Evolutionary conservation across 2,329 filamentous ascomycete species (phyloP), one percentile per base, ranked within the genome.

Genomic region (Gyromitra esculenta): DNA sequence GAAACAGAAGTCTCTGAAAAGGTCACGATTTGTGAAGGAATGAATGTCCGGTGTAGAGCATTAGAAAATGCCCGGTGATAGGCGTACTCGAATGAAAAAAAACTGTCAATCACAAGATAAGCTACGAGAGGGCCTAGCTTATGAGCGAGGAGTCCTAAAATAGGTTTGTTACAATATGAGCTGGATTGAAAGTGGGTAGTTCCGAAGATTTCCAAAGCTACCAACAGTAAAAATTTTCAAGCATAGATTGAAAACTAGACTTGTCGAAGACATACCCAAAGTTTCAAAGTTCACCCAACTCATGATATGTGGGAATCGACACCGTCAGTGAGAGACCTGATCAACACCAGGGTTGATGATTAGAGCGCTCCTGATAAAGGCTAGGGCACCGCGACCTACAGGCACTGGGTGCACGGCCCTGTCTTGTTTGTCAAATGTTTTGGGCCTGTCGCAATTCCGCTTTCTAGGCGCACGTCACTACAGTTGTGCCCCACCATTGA

Each of bases 391-490:
- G 54, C 13, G 35, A 13, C 48, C 48, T 52, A 52, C 18, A 45
- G 41, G 43, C 56, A 45, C 11, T 18, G 45, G 9, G 45, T 5
- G 57, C 69, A 57, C 50, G 37, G 59, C 37, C 50, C 48, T 65
- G 50, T 48, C 48, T 59, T 43, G 15, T 18, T 45, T 25, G 15
- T 45, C 15, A 11, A 45, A n/a, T 31, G 5, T 25, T 8, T 18
- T 69, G 62, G 25, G 41, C 39, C 54, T 56, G 56, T 65, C 60
- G 72, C 50, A 70, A 68, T 64, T 50, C 72, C 56, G 31, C 54
- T 13, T 43, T 69, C 72, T 75, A 48, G 72, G 72, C 72, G 45
- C 21, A 75, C 72, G 72, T 75, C 72, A 75, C 59, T 11, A 37
- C 9, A 63, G 41, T 50, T 13, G 7, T 70, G 65, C 72, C 72